Base-by-base conservation (phyloP, 2,329 filamentous ascomycete genomes). In the Lachnellula hyalina region DNA sequence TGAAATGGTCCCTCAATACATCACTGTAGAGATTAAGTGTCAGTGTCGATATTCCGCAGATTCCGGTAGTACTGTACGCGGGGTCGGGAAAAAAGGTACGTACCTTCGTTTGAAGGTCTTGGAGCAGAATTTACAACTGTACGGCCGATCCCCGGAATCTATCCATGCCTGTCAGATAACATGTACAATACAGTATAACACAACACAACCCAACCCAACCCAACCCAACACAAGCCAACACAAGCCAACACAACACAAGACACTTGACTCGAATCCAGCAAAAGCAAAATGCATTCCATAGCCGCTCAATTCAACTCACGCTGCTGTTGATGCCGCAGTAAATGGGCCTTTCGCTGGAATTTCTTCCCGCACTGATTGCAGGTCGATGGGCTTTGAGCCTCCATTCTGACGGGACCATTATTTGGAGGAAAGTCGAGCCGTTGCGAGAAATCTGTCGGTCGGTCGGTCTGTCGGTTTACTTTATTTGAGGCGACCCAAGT, bases 91-190 rank as follows among this genome's bases (percentile, higher is more conserved):
- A 5, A 44, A 36, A 47, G 15, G 21, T 42, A 58, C 57, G 36
- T 60, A 62, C 67, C 66, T 69, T 55, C 67, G 65, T 51, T 68
- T 68, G 61, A 69, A 69, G 7, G 65, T 68, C 53, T 69, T 69
- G 52, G 63, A 61, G 59, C 67, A 69, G 53, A 69, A 69, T 61
- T 64, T 65, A 59, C 67, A 69, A 47, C 62, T 65, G 55, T 66
- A 68, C 28, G 67, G 66, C 21, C 65, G 56, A 42, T 63, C 61
- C 32, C 64, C 65, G 36, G 65, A 66, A 62, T 69, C 67, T 69
- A 48, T 19, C 38, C 48, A 23, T 41, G 53, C 38, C 28, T 28
- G 56, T 61, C 53, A 54, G 61, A 52, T 21, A 34, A 12, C 19
- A 8, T 49, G 52, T 28, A 17, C 38, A 40, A 41, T 19, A 41